These are phyloP conservation scores for Teunomyces stri DNA, from an alignment of 805 yeast species.

Conservation along the genomic window DNA sequence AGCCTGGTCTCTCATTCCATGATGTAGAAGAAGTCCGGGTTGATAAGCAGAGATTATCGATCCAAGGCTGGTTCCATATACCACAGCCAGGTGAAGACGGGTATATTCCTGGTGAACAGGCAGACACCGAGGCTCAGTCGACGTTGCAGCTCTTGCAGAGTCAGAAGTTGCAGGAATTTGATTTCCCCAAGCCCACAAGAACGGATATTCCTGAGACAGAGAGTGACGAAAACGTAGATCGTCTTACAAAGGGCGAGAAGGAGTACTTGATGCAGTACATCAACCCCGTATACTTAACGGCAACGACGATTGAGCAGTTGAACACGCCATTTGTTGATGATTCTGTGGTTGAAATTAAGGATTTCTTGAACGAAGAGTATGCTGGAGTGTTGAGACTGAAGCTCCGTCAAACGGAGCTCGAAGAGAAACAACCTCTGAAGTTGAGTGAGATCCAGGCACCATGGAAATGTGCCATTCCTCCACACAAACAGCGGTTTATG, in stretches of 20 bases:
- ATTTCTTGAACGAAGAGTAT: constrained; percentile 58
- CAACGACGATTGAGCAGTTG: constrained; percentile 37
- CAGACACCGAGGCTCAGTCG: constrained; percentile 66
- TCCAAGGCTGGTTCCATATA: constrained; percentile 98
- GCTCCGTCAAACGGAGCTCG: constrained; percentile 59
- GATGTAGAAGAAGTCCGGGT: constrained; percentile 97
- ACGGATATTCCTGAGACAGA: constrained; percentile 41
- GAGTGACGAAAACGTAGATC: not conserved
- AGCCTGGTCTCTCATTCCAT: constrained; percentile 95
- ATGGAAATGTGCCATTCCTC: constrained; percentile 91
- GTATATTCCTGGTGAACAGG: constrained; percentile 77
- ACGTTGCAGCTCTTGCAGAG: constrained; percentile 80
- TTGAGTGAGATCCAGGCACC: constrained; percentile 60
- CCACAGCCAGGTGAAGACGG: constrained; percentile 94
- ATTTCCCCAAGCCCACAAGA: constrained; percentile 69
- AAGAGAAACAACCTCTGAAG: constrained; percentile 54
- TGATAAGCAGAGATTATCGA: constrained; percentile 85
- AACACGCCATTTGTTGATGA: constrained; percentile 58
- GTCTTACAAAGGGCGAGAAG: constrained; percentile 38
- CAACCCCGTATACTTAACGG: constrained; percentile 46
- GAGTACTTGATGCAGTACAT: constrained; percentile 53
- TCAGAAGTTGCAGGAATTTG: constrained; percentile 72
- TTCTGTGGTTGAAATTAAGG: constrained; percentile 64
- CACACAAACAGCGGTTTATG: constrained; percentile 86
- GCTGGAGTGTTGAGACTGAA: constrained; percentile 45